phyloP scores from a whole-genome alignment of 495 filamentous ascomycete species.

The Articulospora tetracladia region DNA sequence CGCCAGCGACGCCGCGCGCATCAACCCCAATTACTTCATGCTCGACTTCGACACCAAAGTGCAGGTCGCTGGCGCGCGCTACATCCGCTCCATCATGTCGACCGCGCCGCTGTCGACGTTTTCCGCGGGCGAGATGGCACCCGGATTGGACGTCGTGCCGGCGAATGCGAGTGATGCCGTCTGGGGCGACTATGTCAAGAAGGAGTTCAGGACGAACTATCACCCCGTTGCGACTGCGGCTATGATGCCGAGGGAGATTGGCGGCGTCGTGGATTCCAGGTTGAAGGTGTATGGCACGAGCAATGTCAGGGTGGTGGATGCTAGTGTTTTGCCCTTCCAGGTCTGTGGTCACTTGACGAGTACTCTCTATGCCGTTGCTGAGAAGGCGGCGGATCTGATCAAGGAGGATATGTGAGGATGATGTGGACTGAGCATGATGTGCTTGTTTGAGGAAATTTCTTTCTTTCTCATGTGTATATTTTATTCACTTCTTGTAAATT shows the following conservation, averaged over 20 bases:
- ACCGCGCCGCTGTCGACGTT: neutral
- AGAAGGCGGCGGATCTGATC: neutral
- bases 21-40: slow-evolving; percentile 39
- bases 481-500: too few species aligned
- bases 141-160: neutral
- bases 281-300: slow-evolving; percentile 3
- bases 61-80: neutral
- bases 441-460: too few species aligned
- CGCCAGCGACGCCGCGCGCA: slow-evolving; percentile 29
- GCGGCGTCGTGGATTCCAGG: neutral
- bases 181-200: neutral
- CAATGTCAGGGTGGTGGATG: neutral
- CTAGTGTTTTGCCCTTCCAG: neutral
- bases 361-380: neutral
- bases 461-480: too few species aligned
- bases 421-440: neutral
- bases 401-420: neutral
- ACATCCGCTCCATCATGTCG: neutral
- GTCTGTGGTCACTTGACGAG: slow-evolving; percentile 1
- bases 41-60: slow-evolving; percentile 17
- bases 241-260: neutral
- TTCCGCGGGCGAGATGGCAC: neutral
- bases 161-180: neutral
- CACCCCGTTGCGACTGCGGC: neutral
- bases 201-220: neutral